Evolutionary conservation across 2,329 filamentous ascomycete genomes (phyloP), one percentile per base, ranked within the genome.

Genomic region (Dactylellina parvicollis): DNA sequence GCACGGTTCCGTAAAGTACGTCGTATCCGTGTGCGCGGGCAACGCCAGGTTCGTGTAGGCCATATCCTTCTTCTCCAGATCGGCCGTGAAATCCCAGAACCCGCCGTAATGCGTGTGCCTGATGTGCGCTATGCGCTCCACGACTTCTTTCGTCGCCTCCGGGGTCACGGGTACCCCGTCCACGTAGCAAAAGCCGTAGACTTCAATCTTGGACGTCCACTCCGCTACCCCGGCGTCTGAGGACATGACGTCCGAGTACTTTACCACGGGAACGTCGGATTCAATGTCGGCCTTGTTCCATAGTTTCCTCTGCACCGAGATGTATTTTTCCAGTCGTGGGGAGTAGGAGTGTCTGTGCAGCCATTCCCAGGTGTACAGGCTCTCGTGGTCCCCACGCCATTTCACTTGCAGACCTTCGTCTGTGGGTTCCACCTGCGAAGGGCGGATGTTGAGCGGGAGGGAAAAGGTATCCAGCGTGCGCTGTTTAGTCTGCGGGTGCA

Each of bases 1-100:
- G 1, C 91, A 89, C 0, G 95, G 94, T 75, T 98, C 94, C 20
- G 88, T 92, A 82, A 98, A 98, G 81, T 99, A 98, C 0, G 94
- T 96, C 4, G 88, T 98, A 81, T 99, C 95, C 0, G 94, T 98
- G 81, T 99, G 95, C 0, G 91, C 89, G 18, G 88, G 87, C 1
- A 99, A 86, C 0, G 89, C 88, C 55, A 95, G 85, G 77, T 90
- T 92, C 1, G 94, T 97, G 82, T 98, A 99, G 2, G 92, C 92
- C 1, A 91, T 96, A 78, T 96, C 92, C 76, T 93, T 93, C 79
- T 90, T 90, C 26, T 92, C 89, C 22, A 97, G 86, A 80, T 97
- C 91, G 3, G 93, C 90, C 0, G 91, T 91, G 80, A 98, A 98
- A 81, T 97, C 94, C 83, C 89, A 91, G 80, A 91, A 91, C 26